Evolutionary conservation across 805 yeast species (phyloP).

Genomic region (Pichia ethanolica): DNA sequence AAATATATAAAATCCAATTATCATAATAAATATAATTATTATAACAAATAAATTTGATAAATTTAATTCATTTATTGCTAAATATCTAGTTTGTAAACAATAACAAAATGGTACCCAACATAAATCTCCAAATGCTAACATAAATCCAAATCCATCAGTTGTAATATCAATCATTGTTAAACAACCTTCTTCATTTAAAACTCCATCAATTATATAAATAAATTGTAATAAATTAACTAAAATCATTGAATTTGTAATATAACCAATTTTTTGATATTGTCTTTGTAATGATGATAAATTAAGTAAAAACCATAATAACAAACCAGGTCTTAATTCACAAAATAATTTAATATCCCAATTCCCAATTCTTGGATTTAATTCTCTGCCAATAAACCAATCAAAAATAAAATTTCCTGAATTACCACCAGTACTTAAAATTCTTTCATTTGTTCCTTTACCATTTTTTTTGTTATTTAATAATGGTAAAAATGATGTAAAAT

Average conservation of each 20-base stretch:
- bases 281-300: slow-evolving; percentile 76
- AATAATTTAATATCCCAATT: slow-evolving; percentile 81
- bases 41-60: slow-evolving; percentile 38
- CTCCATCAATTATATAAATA: slow-evolving; percentile 85
- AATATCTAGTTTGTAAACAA: slow-evolving; percentile 75
- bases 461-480: slow-evolving; percentile 33
- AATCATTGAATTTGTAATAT: slow-evolving; percentile 62
- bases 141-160: slow-evolving; percentile 95
- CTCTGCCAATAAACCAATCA: slow-evolving; percentile 97
- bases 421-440: slow-evolving; percentile 79
- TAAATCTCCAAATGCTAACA: slow-evolving; percentile 92
- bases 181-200: slow-evolving; percentile 81
- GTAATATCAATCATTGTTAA: slow-evolving; percentile 93
- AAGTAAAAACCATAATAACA: slow-evolving; percentile 76
- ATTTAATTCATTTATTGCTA: slow-evolving; percentile 54
- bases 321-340: slow-evolving; percentile 92
- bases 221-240: slow-evolving; percentile 65
- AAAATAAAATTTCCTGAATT: slow-evolving; percentile 68
- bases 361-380: slow-evolving; percentile 85
- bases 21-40: slow-evolving; percentile 39
- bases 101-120: slow-evolving; percentile 91
- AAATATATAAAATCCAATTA: slow-evolving; percentile 71
- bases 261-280: slow-evolving; percentile 48
- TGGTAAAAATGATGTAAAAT: slow-evolving; percentile 61
- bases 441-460: slow-evolving; percentile 50